These are phyloP conservation scores for Pichia thaimueangensis DNA, from an alignment of 805 yeast species.

Conservation along the genomic window DNA sequence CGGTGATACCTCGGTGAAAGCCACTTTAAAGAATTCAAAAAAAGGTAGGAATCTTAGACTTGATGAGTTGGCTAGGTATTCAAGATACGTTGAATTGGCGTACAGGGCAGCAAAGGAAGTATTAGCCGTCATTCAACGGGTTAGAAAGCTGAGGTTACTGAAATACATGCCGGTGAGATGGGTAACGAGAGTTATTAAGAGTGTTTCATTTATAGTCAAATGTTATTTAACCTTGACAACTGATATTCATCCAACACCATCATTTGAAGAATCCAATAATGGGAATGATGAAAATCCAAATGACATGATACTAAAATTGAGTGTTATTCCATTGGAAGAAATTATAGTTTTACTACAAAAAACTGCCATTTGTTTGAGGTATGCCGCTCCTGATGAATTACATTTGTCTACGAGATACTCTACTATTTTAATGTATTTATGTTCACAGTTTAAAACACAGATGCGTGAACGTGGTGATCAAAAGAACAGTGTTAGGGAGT, in stretches of 20 bases:
- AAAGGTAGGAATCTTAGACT: conserved; percentile 39
- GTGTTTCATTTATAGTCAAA: conserved; percentile 86
- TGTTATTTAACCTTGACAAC: conserved; percentile 62
- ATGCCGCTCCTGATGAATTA: conserved; percentile 83
- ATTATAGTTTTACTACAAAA: conserved; percentile 59
- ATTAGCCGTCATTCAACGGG: conserved; percentile 60
- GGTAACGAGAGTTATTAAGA: conserved; percentile 78
- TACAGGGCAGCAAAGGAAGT: conserved; percentile 79
- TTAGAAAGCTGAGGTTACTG: conserved; percentile 57
- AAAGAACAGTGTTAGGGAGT: conserved; percentile 9
- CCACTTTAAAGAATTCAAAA: conserved; percentile 23
- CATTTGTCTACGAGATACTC: conserved; percentile 79
- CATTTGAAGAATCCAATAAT: background rate
- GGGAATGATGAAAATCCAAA: conserved; percentile 4
- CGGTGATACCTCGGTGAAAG: conserved; percentile 34
- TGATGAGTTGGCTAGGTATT: conserved; percentile 65
- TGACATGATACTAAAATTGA: conserved; percentile 38
- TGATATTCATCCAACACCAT: conserved; percentile 14
- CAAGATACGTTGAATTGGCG: conserved; percentile 75
- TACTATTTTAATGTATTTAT: conserved; percentile 66
- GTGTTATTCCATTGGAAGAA: conserved; percentile 66
- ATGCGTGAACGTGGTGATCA: conserved; percentile 18
- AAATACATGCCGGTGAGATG: conserved; percentile 88
- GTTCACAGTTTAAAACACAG: conserved; percentile 61
- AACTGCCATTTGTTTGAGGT: conserved; percentile 68